phyloP scores from a whole-genome alignment of 768 basidiomycete species.

The Rhizopogon salebrosus region DNA sequence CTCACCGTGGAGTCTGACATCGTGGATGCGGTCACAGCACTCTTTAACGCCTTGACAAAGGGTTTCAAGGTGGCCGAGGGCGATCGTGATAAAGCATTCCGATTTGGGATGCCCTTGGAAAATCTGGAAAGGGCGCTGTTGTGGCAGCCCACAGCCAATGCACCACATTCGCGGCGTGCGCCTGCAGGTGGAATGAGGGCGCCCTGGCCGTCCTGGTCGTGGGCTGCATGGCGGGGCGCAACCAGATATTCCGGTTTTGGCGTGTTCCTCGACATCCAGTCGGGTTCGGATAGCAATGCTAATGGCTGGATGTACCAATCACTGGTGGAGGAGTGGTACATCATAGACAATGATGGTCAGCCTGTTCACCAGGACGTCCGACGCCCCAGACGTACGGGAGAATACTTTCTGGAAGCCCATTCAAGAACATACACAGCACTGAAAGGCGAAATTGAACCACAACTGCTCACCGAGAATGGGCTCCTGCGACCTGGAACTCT shows the following conservation, averaged over 20 bases:
- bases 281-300: background rate
- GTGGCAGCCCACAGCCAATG: slow-evolving; percentile 16
- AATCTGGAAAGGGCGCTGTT: slow-evolving; percentile 12
- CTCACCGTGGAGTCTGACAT: too few species aligned
- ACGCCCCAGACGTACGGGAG: too few species aligned
- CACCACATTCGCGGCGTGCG: slow-evolving; percentile 8
- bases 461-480: background rate
- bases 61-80: too few species aligned
- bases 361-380: slow-evolving; percentile 10
- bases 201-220: slow-evolving; percentile 19
- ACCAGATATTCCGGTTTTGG: background rate
- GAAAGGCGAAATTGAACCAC: background rate
- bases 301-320: slow-evolving; percentile 8
- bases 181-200: background rate
- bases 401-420: background rate
- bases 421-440: slow-evolving; percentile 1
- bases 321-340: slow-evolving; percentile 11
- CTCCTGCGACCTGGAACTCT: slow-evolving; percentile 13
- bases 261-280: background rate
- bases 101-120: background rate
- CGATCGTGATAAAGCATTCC: too few species aligned
- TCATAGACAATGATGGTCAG: slow-evolving; percentile 8
- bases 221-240: slow-evolving; percentile 20
- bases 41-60: too few species aligned
- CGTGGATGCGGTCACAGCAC: too few species aligned